Base-by-base conservation (phyloP, 2,329 filamentous ascomycete genomes). In the Fusarium camptoceras region DNA sequence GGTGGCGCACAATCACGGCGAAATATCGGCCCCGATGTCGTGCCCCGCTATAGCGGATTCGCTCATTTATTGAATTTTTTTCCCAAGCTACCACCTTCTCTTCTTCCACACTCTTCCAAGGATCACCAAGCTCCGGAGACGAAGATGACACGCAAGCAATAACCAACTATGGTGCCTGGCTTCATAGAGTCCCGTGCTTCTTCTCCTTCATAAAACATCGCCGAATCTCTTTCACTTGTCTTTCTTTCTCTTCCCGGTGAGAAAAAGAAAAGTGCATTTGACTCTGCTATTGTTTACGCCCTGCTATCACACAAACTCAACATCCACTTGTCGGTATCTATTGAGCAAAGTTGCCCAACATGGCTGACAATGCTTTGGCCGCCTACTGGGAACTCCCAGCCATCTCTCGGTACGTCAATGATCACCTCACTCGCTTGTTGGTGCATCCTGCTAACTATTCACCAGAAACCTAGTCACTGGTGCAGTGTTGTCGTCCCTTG, bases 391-490 rank as follows among this genome's bases (percentile, higher is more conserved):
- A 76, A 65, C 69, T 80, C 71, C 82, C 82, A 39, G 76, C 80
- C 50, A 75, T 84, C 65, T 76, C 82, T 66, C 81, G 82, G 82
- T 84, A 78, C 76, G 81, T 61, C 31, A 34, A 6, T 42, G 18
- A 30, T 9, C 12, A 15, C 11, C 25, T 20, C 14, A 2, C 20
- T 31, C 6, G 9, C 37, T 8, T 12, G 9, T 16, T 47, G 18
- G 9, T 46, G 22, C 62, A 42, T 47, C 34, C 11, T 58, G 24
- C 74, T 77, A 70, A 80, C 74, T 14, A 0, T 22, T 15, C n/a
- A 14, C 37, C 79, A 94, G 92, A 82, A 92, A 89, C 64, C 81
- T 93, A 65, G 88, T 89, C 76, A 87, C 89, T 66, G 82, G 86
- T 59, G 85, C 89, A 53, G 85, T 92, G 68, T 76, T 84, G 58